Percentiles rank a stretch among this genome's conserved stretches.
Evolutionary conservation across 345 rosid genomes (phyloP).

Genomic region (Brassica rapa): DNA sequence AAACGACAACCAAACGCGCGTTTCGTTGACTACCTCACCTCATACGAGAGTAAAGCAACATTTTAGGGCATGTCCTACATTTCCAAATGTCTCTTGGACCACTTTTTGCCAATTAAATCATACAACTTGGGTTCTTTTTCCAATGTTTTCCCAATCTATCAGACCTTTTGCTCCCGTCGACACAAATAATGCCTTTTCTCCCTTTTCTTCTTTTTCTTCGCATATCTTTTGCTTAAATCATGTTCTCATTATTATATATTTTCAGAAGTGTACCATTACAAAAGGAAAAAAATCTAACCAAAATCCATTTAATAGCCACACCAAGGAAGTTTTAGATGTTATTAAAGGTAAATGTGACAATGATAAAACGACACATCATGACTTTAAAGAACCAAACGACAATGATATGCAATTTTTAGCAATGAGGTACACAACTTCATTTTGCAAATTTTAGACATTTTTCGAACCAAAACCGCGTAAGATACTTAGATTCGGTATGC

Average conservation of each 20-base stretch:
- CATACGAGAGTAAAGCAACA: conserved; percentile 5
- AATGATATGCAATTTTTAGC: background rate
- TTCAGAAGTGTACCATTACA: background rate
- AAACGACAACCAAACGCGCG: conserved; percentile 38
- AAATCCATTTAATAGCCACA: background rate
- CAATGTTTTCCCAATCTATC: background rate
- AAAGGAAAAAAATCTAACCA: background rate
- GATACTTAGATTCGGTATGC: background rate
- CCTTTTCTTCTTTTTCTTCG: background rate
- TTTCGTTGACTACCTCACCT: conserved; percentile 39
- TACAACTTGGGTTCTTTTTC: background rate
- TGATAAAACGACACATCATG: background rate
- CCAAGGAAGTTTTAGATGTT: background rate
- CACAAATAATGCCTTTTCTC: conserved; percentile 22
- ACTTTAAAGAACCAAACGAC: background rate
- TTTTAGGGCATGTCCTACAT: conserved; percentile 27
- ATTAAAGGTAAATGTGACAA: background rate
- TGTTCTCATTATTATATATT: background rate
- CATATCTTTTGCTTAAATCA: background rate
- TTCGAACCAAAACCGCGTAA: background rate
- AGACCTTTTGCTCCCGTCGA: conserved; percentile 21
- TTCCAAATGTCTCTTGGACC: conserved; percentile 36
- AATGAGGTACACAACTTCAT: background rate
- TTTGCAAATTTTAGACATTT: background rate
- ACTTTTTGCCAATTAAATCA: conserved; percentile 9